A percentile compares a stretch with the other conserved stretches of the same genome.
Conservation (phyloP, 441 rosid genomes). For the Populus hybrid region DNA sequence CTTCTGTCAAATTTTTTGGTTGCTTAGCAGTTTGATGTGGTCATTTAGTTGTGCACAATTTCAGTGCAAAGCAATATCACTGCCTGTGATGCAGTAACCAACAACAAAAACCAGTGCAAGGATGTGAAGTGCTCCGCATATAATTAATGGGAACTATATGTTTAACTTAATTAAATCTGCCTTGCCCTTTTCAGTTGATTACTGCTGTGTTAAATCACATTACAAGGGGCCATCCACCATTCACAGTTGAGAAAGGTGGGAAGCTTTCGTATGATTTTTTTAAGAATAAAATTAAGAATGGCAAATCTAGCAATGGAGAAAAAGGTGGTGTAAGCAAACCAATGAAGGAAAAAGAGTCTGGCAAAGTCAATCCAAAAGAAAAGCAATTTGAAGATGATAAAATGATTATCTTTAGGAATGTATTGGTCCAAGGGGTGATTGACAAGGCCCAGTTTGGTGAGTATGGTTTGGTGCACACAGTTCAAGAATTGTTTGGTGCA, state of each 20-base stretch:
- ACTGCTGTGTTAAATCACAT: constrained; percentile 76
- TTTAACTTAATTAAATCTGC: not conserved
- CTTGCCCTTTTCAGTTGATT: constrained; percentile 57
- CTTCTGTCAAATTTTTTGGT: not conserved
- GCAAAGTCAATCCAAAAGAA: constrained; percentile 21
- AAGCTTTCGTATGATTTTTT: constrained; percentile 83
- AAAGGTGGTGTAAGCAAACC: constrained; percentile 1
- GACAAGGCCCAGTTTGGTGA: constrained; percentile 99
- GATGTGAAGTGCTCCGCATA: not conserved
- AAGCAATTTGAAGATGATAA: constrained; percentile 64
- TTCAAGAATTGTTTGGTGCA: constrained; percentile 94
- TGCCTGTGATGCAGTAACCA: not conserved
- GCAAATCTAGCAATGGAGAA: constrained; percentile 12
- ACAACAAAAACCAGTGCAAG: not conserved
- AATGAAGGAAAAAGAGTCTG: constrained; percentile 11
- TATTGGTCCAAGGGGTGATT: constrained; percentile 86
- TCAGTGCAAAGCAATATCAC: not conserved
- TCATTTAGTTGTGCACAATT: not conserved
- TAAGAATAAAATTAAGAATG: constrained; percentile 40
- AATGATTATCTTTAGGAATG: constrained; percentile 61
- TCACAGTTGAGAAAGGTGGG: constrained; percentile 77
- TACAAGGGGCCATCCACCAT: constrained; percentile 76
- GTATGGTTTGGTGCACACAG: constrained; percentile 94
- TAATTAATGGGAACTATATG: not conserved
- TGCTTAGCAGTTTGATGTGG: not conserved